Base-by-base conservation (phyloP, 2,329 filamentous ascomycete genomes). In the Penicillium digitatum region DNA sequence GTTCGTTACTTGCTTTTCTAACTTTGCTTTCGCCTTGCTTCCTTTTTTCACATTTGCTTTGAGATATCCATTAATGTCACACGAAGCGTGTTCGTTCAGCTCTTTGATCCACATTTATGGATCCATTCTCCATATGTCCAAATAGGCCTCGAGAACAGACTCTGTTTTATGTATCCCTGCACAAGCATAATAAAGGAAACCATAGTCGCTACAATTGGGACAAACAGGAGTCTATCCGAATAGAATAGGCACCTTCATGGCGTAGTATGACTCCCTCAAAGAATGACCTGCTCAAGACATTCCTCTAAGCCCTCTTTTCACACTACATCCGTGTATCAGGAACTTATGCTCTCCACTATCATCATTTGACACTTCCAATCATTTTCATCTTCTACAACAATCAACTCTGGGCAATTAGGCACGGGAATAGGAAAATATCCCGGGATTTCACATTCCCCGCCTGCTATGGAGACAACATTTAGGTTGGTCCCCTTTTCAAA, bases 11-110 rank as follows among this genome's bases (percentile, higher is more conserved):
- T 20, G 11, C 20, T 20, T 20, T 34, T 11, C 10, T 26, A 3
- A 3, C 3, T 31, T 49, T 40, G 14, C 18, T 40, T 39, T 47
- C 9, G 8, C 10, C 3, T 12, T 5, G 1, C n/a, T 44, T 32
- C 11, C 12, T 42, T 11, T 32, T 16, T n/a, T 42, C 7, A 18
- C 11, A 9, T 44, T 24, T 35, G 16, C 20, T 47, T 42, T 43
- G 14, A 26, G 49, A 47, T 52, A 52, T 52, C 49, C 49, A n/a
- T 37, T 32, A 46, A 46, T 26, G 20, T 38, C 37, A 16, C 49
- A 52, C 31, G 39, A 20, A 35, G 18, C 31, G 9, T 37, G 12
- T 10, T 24, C 29, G 24, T 45, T 32, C 18, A 24, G 20, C 6
- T n/a, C 14, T 45, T 45, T 34, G 14, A 22, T 32, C 8, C 18